Percentiles rank a stretch among this genome's conserved stretches.
Evolutionary conservation across 208 protist species (phyloP).

Genomic region (Crithidia fasciculata): DNA sequence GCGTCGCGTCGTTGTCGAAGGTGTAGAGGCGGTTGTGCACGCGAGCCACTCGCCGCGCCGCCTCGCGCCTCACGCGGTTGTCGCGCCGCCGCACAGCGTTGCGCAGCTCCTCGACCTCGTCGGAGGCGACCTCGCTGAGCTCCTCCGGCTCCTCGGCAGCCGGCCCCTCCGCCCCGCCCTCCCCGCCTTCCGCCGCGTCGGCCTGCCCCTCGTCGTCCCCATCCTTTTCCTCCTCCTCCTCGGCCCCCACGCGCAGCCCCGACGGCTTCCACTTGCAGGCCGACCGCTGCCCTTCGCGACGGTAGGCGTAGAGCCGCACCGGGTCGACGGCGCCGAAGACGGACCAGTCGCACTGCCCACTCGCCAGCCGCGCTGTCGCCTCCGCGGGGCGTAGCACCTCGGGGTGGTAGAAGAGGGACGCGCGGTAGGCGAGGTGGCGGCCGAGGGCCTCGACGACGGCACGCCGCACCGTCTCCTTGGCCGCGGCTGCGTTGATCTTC

Average conservation of each 20-base stretch:
- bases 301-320: conserved; percentile 60
- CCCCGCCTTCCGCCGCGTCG: conserved; percentile 7
- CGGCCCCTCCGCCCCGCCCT: conserved; percentile 30
- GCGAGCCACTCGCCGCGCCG: conserved; percentile 50
- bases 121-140: conserved; percentile 69
- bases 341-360: conserved; percentile 59
- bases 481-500: conserved; percentile 60
- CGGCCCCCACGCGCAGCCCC: conserved; percentile 19
- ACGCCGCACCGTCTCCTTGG: conserved; percentile 59
- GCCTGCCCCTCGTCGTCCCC: conserved; percentile 1
- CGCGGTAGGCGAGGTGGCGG: conserved; percentile 65
- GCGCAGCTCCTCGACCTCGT: conserved; percentile 80
- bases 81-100: conserved; percentile 40
- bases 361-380: conserved; percentile 47
- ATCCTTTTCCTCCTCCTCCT: conserved; percentile 3
- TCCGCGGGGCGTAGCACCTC: conserved; percentile 72
- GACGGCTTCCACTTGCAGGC: conserved; percentile 59
- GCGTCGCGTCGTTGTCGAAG: conserved; percentile 68
- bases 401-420: conserved; percentile 77
- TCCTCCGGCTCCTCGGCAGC: conserved; percentile 54
- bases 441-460: conserved; percentile 47
- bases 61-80: conserved; percentile 30
- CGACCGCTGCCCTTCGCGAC: conserved; percentile 47
- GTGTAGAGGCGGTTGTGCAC: conserved; percentile 76
- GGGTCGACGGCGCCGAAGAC: conserved; percentile 70